Base-by-base conservation (phyloP, 179 eudicot genomes). In the Beta macrorhiza region DNA sequence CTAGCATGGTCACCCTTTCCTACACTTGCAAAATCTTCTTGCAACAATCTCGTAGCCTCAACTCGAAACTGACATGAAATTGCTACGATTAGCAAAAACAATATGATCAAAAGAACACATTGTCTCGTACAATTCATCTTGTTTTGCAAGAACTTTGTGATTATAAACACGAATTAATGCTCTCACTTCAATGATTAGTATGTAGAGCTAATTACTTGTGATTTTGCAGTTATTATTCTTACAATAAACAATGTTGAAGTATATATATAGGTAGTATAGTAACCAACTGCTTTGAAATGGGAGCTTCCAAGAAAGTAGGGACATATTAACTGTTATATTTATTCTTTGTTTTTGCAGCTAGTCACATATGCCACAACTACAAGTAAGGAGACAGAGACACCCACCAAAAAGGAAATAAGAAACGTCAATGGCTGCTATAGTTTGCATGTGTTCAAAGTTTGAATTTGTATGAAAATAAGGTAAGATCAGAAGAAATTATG, bases 231-330 rank as follows among this genome's bases (percentile, higher is more conserved):
- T 55, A 16, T 32, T 55, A 1, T 8, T 32, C 13, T 22, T 2
- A 16, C 62, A 74, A 56, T 5, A 55, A 56, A 49, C 10, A 49
- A 49, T 49, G 52, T 74, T 45, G 22, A 1, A 72, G 25, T 37
- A 37, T 75, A 57, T 75, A 75, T 75, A 75, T 62, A 16, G 12
- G 12, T 53, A 29, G 63, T 25, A 6, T 19, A 20, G 52, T 49
- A 9, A 49, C 52, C 52, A 5, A 49, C 52, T 49, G 3, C 52
- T 22, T 5, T 20, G 12, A 73, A 0, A 71, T 22, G 75, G 32
- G 42, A 25, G 45, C 20, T 73, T 73, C 76, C 76, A 53, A n/a
- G 76, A 73, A 51, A 53, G 61, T 45, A 44, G n/a, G 61, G 75
- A 37, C 42, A 37, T 37, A 37, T 37, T 37, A 37, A 37, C 42